These are phyloP conservation scores for Saitozyma sp. DNA, from an alignment of 768 basidiomycete species.

Conservation along the genomic window DNA sequence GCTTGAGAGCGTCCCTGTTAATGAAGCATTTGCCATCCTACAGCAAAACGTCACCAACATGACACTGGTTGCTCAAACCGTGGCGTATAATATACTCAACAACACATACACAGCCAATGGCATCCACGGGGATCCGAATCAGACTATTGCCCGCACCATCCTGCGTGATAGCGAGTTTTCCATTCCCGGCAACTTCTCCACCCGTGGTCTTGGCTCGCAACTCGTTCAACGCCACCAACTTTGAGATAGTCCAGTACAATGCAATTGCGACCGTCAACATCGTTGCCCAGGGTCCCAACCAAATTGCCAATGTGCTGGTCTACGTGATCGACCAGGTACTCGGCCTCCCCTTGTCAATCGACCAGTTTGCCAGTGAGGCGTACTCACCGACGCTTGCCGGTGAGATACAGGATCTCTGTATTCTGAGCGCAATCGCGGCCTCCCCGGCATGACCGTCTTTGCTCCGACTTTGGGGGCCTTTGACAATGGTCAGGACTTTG, in stretches of 20 bases:
- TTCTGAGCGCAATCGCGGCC: conserved; percentile 50
- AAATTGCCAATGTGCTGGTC: conserved; percentile 40
- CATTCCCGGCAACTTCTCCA: conserved; percentile 60
- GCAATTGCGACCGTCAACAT: conserved; percentile 53
- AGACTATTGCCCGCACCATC: conserved; percentile 66
- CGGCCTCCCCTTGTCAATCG: conserved; percentile 58
- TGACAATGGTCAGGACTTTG: too few species aligned
- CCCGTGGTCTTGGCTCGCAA: conserved; percentile 36
- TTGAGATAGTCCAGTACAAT: conserved; percentile 21
- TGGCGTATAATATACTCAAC: conserved; percentile 56
- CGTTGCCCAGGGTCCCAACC: conserved; percentile 21
- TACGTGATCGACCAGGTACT: conserved; percentile 55
- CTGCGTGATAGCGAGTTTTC: conserved; percentile 59
- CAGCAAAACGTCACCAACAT: too few species aligned
- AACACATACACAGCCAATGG: conserved; percentile 57
- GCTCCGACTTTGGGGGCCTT: too few species aligned
- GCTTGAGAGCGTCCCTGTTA: too few species aligned
- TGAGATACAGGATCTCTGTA: too few species aligned
- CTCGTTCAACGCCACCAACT: conserved; percentile 50
- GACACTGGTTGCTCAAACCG: too few species aligned
- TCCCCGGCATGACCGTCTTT: conserved; percentile 26
- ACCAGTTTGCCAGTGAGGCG: too few species aligned
- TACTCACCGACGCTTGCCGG: too few species aligned
- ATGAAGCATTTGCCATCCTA: too few species aligned
- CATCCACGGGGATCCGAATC: conserved; percentile 59